Percentiles rank a stretch among this genome's conserved stretches.
Evolutionary conservation across 2,329 filamentous ascomycete genomes (phyloP).

Genomic region (Fonsecaea pedrosoi): DNA sequence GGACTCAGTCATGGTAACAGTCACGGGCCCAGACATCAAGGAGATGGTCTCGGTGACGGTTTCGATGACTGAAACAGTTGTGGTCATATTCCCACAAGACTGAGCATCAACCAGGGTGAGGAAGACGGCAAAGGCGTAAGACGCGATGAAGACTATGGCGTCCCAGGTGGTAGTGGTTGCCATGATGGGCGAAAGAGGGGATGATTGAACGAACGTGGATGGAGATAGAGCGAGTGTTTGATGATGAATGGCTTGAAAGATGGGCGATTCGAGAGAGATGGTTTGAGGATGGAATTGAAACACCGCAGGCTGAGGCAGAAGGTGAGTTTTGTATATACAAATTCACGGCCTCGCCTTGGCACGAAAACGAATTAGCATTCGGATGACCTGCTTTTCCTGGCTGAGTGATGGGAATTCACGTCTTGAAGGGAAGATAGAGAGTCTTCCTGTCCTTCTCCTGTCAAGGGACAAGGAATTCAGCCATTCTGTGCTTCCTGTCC

Average conservation of each 20-base stretch:
- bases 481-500: neutral
- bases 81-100: slow-evolving; percentile 10
- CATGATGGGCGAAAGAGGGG: slow-evolving; percentile 4
- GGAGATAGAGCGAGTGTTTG: slow-evolving; percentile 1
- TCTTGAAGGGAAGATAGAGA: neutral
- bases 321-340: slow-evolving; percentile 18
- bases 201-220: slow-evolving; percentile 13
- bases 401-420: neutral
- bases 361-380: neutral
- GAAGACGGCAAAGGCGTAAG: slow-evolving; percentile 13
- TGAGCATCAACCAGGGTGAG: slow-evolving; percentile 12
- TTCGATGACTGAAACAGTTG: slow-evolving; percentile 11
- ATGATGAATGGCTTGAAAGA: neutral
- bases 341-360: slow-evolving; percentile 18
- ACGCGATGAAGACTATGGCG: slow-evolving; percentile 8
- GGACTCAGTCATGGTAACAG: slow-evolving; percentile 14
- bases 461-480: neutral
- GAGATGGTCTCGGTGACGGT: slow-evolving; percentile 11
- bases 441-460: neutral
- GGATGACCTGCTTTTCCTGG: slow-evolving; percentile 4
- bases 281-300: neutral
- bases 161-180: slow-evolving; percentile 1
- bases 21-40: neutral
- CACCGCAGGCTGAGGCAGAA: neutral
- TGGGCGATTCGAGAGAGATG: neutral